phyloP scores from a whole-genome alignment of 2,329 filamentous ascomycete genomes.

The Phialophora chinensis region DNA sequence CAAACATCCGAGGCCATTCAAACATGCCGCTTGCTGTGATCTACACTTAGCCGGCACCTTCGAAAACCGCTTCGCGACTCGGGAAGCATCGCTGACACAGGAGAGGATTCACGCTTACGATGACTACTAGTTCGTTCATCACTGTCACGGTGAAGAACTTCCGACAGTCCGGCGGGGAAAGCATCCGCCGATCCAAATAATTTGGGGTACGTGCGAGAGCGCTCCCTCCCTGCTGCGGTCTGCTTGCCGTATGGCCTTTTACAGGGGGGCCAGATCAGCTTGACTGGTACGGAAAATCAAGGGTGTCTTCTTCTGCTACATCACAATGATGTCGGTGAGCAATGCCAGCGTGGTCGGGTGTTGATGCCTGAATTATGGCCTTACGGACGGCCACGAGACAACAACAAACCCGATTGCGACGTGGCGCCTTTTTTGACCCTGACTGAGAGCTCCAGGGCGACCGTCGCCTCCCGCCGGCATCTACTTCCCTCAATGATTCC shows the following conservation, averaged over 20 bases:
- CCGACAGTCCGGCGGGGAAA: background rate
- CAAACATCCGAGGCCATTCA: background rate
- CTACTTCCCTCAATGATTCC: background rate
- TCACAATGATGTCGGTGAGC: background rate
- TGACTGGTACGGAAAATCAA: background rate
- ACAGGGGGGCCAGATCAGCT: background rate
- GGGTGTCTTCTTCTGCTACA: background rate
- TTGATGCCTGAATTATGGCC: slow-evolving; percentile 2
- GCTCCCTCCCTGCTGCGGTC: background rate
- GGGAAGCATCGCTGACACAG: background rate
- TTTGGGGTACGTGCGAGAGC: background rate
- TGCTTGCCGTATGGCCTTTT: background rate
- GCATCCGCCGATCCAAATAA: background rate
- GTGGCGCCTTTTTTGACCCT: background rate
- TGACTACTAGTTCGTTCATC: background rate
- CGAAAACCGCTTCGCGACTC: background rate
- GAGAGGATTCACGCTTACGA: background rate
- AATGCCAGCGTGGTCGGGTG: background rate
- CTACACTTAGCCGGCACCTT: background rate
- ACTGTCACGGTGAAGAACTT: background rate
- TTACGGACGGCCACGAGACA: background rate
- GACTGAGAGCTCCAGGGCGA: slow-evolving; percentile 4
- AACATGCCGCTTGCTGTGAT: background rate
- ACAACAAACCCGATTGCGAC: background rate
- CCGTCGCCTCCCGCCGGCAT: slow-evolving; percentile 7